Base-by-base conservation (phyloP, 1,284 basidiomycete species). In the Naganishia sp. region DNA sequence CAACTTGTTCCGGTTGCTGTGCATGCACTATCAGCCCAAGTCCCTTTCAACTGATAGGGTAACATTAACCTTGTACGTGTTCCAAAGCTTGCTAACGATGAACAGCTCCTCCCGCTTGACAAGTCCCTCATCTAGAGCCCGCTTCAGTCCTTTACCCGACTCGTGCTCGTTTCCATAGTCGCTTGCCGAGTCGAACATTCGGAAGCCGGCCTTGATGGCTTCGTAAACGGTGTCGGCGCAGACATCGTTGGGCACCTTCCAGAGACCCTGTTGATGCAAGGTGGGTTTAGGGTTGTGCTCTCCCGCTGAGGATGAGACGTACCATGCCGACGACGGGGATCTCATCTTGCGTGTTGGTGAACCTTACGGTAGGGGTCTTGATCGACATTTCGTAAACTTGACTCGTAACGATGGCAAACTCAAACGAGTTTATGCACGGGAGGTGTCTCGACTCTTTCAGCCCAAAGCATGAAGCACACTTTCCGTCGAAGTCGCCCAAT, bases 11-110 rank as follows among this genome's bases (percentile, higher is more conserved):
- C 6, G 67, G 55, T 68, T 68, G 56, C 67, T 68, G 21, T n/a
- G 15, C 21, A 17, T 47, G n/a, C 2, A 39, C 35, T 39, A 39
- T 39, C 35, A 39, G 35, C 35, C 2, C 35, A 39, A 39, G 35
- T 6, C 13, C 35, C 35, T 13, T 39, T 39, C 35, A 13, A 46
- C 39, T 23, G 21, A n/a, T 31, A 11, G 31, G 6, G 21, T 15
- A 28, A 83, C 75, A 43, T 57, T 35, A 43, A 68, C 67, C 63
- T 68, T 68, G 63, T 68, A 89, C 6, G 88, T 89, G 79, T 90
- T 90, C 90, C 90, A 91, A 47, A 91, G 82, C 85, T 90, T 72
- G 49, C 70, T 68, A 41, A 71, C 69, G 41, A 64, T 63, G 60
- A 70, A 82, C 32, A 82, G 72, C 41, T 82, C 79, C 68, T 81